phyloP scores from a whole-genome alignment of 139 green algal species.

The Tetradesmus lagerheimii region DNA sequence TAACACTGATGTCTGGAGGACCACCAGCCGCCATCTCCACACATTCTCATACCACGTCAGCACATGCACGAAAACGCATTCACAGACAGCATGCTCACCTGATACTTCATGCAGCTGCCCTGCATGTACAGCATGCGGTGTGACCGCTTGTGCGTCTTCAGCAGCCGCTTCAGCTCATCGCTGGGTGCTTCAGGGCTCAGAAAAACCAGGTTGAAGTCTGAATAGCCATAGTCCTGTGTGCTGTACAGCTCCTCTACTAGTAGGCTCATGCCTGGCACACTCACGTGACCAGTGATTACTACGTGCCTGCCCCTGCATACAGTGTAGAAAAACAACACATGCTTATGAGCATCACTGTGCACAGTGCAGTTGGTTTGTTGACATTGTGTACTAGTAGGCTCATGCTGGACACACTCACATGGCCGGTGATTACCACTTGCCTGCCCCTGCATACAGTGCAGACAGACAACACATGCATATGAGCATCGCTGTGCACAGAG shows the following conservation, averaged over 20 bases:
- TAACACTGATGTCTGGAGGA: no score
- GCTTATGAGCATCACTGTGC: no score
- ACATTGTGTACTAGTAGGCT: no score
- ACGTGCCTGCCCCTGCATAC: conserved; percentile 27
- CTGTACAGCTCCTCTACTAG: conserved; percentile 39
- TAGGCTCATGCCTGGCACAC: background rate
- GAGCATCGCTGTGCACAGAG: no score
- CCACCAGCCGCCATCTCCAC: no score
- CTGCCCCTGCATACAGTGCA: no score
- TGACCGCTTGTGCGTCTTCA: conserved; percentile 34
- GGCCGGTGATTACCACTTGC: no score
- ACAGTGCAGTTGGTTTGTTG: no score
- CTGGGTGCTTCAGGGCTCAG: background rate
- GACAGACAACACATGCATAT: no score
- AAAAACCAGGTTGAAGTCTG: conserved; percentile 38
- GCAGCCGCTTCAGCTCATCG: conserved; percentile 30
- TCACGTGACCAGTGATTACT: conserved; percentile 33
- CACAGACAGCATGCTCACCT: background rate
- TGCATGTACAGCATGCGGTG: conserved; percentile 43
- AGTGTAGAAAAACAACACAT: background rate
- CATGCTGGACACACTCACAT: no score
- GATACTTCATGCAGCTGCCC: conserved; percentile 26
- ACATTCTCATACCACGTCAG: no score
- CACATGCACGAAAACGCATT: no score
- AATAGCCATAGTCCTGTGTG: conserved; percentile 1